Evolutionary conservation across 495 filamentous ascomycete genomes (phyloP).

Genomic region (Clohesyomyces aquaticus): DNA sequence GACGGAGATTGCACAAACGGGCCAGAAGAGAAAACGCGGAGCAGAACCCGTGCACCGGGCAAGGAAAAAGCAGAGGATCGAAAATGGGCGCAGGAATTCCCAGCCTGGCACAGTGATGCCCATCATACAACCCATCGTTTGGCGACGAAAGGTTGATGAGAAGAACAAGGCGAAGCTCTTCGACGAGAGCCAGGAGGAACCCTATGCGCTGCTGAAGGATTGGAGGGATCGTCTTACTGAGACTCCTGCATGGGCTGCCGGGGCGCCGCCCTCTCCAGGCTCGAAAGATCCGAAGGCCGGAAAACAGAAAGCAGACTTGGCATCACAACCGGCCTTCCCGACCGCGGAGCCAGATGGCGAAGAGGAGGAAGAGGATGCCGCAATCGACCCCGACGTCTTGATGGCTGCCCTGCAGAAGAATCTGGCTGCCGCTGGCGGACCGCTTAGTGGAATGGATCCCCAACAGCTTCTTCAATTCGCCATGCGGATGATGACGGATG

Average conservation of each 20-base stretch:
- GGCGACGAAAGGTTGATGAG: constrained; percentile 24
- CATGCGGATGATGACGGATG: constrained; percentile 42
- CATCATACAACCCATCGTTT: constrained; percentile 26
- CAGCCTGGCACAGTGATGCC: neutral
- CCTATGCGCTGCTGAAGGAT: constrained; percentile 45
- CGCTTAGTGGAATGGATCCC: constrained; percentile 42
- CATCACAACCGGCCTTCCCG: constrained; percentile 5
- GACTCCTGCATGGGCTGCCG: constrained; percentile 8
- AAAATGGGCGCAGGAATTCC: neutral
- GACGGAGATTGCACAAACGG: constrained; percentile 11
- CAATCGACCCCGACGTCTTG: constrained; percentile 39
- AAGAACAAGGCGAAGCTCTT: constrained; percentile 17
- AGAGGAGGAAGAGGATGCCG: constrained; percentile 25
- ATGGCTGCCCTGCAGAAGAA: constrained; percentile 40
- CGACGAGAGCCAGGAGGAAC: constrained; percentile 13
- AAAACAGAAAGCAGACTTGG: neutral
- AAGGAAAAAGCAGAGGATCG: constrained; percentile 33
- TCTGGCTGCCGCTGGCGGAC: constrained; percentile 40
- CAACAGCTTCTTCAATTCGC: constrained; percentile 43
- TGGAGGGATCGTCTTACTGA: constrained; percentile 39
- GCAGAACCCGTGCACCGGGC: constrained; percentile 10
- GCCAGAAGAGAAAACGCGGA: constrained; percentile 34
- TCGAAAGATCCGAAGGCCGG: neutral
- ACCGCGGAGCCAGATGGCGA: constrained; percentile 10
- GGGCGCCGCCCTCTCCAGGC: neutral